phyloP scores from a whole-genome alignment of 2,329 filamentous ascomycete genomes.

The Diaporthe citrichinensis region DNA sequence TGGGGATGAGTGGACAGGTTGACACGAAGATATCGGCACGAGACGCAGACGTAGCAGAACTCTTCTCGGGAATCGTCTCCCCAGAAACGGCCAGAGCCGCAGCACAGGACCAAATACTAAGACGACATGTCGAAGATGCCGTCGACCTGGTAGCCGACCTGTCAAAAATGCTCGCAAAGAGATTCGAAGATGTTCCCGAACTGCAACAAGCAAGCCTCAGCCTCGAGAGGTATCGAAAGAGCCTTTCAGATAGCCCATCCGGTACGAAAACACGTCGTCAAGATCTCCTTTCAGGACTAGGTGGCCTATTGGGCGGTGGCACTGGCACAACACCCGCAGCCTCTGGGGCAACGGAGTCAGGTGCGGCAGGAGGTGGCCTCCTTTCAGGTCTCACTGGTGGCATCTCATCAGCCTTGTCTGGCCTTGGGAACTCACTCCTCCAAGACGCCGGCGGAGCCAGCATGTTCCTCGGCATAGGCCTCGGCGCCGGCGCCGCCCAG shows the following conservation, averaged over 20 bases:
- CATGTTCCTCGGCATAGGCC: constrained; percentile 46
- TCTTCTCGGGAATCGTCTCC: constrained; percentile 19
- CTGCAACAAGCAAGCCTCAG: constrained; percentile 27
- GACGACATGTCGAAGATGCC: constrained; percentile 22
- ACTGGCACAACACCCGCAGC: background rate
- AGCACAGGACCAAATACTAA: constrained; percentile 10
- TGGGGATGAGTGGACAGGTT: background rate
- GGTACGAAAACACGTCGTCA: background rate
- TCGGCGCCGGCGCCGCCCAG: constrained; percentile 45
- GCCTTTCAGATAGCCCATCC: background rate
- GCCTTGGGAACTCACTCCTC: constrained; percentile 35
- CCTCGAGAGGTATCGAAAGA: constrained; percentile 20
- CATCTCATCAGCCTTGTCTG: constrained; percentile 33
- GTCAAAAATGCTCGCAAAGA: constrained; percentile 15
- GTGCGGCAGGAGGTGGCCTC: constrained; percentile 14
- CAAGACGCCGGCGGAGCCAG: constrained; percentile 42
- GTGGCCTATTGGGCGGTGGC: background rate
- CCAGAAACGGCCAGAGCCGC: constrained; percentile 24
- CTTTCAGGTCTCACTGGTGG: constrained; percentile 21
- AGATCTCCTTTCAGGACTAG: background rate
- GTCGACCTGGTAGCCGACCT: constrained; percentile 34
- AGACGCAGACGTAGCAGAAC: background rate
- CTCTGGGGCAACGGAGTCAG: background rate
- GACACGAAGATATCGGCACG: background rate
- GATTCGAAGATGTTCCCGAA: constrained; percentile 27